Evolutionary conservation across 306 rosid species (phyloP).

Genomic region (Begonia loranthoides): DNA sequence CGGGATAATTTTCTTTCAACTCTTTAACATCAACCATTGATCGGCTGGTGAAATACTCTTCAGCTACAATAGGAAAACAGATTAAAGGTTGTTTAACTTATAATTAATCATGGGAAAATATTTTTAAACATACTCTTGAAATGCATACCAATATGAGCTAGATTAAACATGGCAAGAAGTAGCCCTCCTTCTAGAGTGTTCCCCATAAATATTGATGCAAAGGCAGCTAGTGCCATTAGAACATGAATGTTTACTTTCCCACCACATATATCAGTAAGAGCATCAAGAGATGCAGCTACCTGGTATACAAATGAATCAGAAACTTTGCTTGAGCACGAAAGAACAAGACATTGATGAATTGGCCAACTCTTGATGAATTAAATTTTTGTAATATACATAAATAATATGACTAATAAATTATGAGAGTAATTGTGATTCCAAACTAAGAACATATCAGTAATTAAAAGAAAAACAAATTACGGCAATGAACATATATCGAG

Average conservation of each 20-base stretch:
- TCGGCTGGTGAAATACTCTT: slow-evolving; percentile 84
- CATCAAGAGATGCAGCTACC: slow-evolving; percentile 94
- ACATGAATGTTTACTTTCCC: slow-evolving; percentile 96
- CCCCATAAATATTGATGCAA: slow-evolving; percentile 86
- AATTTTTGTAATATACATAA: no score
- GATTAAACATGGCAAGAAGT: slow-evolving; percentile 91
- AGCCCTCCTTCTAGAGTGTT: slow-evolving; percentile 92
- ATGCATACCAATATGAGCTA: slow-evolving; percentile 83
- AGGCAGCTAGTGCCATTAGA: slow-evolving; percentile 92
- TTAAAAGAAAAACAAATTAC: no score
- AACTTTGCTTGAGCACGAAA: slow-evolving; percentile 1
- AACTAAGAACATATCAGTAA: no score
- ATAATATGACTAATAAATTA: no score
- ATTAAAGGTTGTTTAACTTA: slow-evolving; percentile 14
- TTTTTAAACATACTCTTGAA: neutral
- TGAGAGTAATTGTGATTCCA: no score
- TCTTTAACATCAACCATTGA: slow-evolving; percentile 88
- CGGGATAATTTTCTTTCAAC: slow-evolving; percentile 88
- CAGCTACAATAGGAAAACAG: slow-evolving; percentile 50
- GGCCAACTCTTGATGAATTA: neutral
- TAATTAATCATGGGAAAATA: slow-evolving; percentile 4
- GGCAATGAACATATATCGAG: no score
- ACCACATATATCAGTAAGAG: slow-evolving; percentile 59
- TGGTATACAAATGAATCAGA: slow-evolving; percentile 16
- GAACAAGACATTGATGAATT: slow-evolving; percentile 1